These are phyloP conservation scores for Nyssa sinensis DNA, from an alignment of 148 eudicot species.

Conservation along the genomic window DNA sequence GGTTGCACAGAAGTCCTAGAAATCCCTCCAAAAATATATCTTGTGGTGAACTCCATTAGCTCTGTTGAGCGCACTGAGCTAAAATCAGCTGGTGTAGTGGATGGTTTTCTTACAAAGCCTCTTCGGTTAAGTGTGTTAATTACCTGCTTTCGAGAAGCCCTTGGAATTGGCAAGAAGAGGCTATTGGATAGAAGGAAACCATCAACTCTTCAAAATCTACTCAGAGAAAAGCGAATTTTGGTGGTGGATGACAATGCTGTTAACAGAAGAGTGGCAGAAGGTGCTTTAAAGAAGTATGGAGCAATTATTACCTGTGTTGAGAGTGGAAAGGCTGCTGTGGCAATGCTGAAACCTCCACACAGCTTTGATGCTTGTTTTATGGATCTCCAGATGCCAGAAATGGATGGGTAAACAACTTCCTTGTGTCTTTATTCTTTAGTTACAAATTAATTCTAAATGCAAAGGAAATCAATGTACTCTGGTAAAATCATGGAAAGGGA, in stretches of 20 bases:
- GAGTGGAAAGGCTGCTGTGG: constrained; percentile 51
- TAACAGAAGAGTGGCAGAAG: constrained; percentile 74
- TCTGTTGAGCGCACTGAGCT: constrained; percentile 48
- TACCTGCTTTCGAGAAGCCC: constrained; percentile 63
- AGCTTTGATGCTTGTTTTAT: constrained; percentile 70
- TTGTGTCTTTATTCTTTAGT: background rate
- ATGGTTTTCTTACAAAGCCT: constrained; percentile 67
- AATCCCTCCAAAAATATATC: constrained; percentile 42
- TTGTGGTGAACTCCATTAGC: constrained; percentile 46
- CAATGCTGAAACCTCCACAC: constrained; percentile 56
- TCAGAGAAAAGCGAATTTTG: constrained; percentile 51
- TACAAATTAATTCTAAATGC: background rate
- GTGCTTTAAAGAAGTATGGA: constrained; percentile 68
- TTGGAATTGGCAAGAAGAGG: constrained; percentile 49
- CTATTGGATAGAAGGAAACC: constrained; percentile 26
- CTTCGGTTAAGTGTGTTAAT: constrained; percentile 59
- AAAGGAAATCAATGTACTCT: background rate
- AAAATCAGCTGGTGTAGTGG: constrained; percentile 61
- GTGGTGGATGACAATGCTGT: constrained; percentile 82
- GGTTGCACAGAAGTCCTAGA: constrained; percentile 16
- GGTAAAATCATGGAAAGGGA: background rate
- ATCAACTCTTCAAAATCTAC: constrained; percentile 40
- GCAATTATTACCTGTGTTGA: constrained; percentile 61
- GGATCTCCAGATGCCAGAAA: constrained; percentile 86
- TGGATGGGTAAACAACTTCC: constrained; percentile 61